A percentile compares a stretch with the other conserved stretches of the same genome.
phyloP scores from a whole-genome alignment of 2,329 filamentous ascomycete genomes.

The Pleomassaria siparia region DNA sequence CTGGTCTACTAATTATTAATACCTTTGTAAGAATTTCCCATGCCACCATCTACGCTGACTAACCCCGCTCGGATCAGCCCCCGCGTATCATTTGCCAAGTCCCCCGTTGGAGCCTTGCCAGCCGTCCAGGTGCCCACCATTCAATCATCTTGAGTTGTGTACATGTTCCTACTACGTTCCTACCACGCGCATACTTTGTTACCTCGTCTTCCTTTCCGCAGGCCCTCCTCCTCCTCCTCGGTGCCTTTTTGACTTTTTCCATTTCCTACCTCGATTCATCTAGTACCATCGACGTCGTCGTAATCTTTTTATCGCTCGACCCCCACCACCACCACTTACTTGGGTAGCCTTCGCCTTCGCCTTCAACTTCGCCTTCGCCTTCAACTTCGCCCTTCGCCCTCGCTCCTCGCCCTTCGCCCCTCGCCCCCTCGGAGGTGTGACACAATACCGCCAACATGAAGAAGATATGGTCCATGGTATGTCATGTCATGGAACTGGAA shows the following conservation, averaged over 20 bases:
- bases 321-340: background rate
- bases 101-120: background rate
- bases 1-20: too few species aligned
- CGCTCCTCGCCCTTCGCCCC: background rate
- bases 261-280: too few species aligned
- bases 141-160: background rate
- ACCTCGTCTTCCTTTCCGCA: background rate
- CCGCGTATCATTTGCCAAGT: background rate
- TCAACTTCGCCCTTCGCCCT: background rate
- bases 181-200: background rate
- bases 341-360: background rate
- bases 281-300: background rate
- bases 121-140: too few species aligned
- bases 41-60: background rate
- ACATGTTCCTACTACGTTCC: background rate
- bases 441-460: slow-evolving; percentile 68
- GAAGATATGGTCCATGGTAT: slow-evolving; percentile 99
- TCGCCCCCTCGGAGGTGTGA: background rate
- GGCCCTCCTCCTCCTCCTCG: background rate
- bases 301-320: too few species aligned
- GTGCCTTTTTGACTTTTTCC: background rate
- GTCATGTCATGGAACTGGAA: too few species aligned
- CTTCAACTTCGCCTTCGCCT: background rate
- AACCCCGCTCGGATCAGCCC: background rate
- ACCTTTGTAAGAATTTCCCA: background rate